These are phyloP conservation scores for Pleochaeta shiraiana DNA, from an alignment of 2,329 filamentous ascomycete genomes.

Conservation along the genomic window DNA sequence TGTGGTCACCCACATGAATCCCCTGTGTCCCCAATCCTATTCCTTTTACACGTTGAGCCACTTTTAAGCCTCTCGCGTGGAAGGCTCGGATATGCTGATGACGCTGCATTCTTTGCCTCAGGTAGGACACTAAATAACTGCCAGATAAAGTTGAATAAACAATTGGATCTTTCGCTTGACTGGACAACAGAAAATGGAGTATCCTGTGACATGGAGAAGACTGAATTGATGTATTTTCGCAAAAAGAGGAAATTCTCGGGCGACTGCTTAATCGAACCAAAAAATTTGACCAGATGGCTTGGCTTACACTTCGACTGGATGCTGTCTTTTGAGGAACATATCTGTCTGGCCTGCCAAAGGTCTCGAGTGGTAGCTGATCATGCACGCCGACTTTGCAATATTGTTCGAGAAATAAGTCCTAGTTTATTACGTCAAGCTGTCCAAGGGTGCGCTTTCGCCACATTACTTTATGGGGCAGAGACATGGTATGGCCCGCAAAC, in stretches of 20 bases:
- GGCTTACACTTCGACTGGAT: too few species aligned
- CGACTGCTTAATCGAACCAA: too few species aligned
- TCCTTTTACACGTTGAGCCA: background rate
- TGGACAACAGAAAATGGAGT: background rate
- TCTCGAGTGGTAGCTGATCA: background rate
- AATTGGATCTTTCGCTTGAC: background rate
- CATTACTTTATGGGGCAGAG: background rate
- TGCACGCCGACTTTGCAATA: background rate
- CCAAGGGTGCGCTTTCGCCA: background rate
- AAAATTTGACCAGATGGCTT: too few species aligned
- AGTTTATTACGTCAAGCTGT: background rate
- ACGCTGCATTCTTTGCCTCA: background rate
- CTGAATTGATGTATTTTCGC: background rate
- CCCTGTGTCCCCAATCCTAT: background rate
- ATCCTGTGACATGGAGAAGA: background rate
- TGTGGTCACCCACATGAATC: background rate
- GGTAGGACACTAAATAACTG: background rate
- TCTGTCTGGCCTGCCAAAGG: background rate
- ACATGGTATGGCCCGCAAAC: too few species aligned
- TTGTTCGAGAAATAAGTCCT: background rate
- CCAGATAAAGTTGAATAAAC: background rate
- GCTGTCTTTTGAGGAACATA: too few species aligned
- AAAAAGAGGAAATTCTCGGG: background rate
- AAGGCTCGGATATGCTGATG: background rate
- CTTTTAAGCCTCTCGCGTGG: background rate